Evolutionary conservation across 2,329 filamentous ascomycete genomes (phyloP).

Genomic region (Penicillium nordicum): DNA sequence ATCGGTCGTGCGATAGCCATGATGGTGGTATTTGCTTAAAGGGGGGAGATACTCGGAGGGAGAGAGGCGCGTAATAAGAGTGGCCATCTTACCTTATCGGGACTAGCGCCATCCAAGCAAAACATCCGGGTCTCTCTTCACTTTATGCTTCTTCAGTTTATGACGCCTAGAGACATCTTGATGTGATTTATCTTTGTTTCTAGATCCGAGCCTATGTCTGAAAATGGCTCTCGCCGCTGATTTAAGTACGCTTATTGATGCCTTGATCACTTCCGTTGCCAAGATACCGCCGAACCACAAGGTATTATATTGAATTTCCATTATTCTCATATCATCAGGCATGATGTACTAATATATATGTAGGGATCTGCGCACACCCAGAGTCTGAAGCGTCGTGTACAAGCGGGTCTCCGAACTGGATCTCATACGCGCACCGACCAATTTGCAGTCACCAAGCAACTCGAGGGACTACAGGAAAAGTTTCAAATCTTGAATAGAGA

Average conservation of each 20-base stretch:
- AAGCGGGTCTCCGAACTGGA: constrained; percentile 36
- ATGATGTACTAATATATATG: constrained; percentile 6
- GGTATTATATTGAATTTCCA: constrained; percentile 38
- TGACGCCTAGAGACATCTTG: not conserved
- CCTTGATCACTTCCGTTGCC: constrained; percentile 65
- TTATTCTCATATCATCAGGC: not conserved
- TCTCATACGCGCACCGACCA: constrained; percentile 67
- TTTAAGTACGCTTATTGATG: constrained; percentile 63
- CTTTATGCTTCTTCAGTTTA: not conserved
- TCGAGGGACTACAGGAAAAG: constrained; percentile 78
- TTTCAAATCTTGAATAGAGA: constrained; percentile 79
- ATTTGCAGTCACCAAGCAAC: constrained; percentile 64
- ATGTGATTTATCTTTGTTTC: not conserved
- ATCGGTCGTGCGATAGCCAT: constrained; percentile 88
- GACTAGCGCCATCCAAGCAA: constrained; percentile 23
- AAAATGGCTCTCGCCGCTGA: constrained; percentile 68
- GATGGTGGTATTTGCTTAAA: constrained; percentile 27
- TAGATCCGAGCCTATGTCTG: not conserved
- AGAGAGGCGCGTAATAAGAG: constrained; percentile 10
- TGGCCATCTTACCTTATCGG: constrained; percentile 24
- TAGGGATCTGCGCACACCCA: constrained; percentile 32
- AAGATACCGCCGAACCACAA: constrained; percentile 47
- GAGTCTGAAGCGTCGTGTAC: constrained; percentile 30
- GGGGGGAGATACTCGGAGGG: constrained; percentile 14
- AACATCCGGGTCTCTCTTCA: constrained; percentile 9